These are phyloP conservation scores for Xylaria acuta DNA, from an alignment of 495 filamentous ascomycete genomes.

Conservation along the genomic window DNA sequence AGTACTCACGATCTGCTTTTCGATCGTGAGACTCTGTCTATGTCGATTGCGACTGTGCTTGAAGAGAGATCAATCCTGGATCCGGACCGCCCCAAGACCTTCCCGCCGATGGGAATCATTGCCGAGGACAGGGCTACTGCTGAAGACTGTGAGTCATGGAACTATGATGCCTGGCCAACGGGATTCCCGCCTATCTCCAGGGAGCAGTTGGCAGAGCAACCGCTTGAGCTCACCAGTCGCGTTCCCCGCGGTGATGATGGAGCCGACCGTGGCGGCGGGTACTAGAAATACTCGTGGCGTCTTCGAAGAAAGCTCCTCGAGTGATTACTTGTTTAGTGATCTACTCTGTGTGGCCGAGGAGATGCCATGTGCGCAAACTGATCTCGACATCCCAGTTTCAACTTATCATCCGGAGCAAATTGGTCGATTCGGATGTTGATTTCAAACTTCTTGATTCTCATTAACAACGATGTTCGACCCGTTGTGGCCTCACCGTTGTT, in stretches of 20 bases:
- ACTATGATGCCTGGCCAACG: constrained; percentile 23
- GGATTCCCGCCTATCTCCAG: constrained; percentile 20
- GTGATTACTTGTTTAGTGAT: constrained; percentile 7
- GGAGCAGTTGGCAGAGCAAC: constrained; percentile 18
- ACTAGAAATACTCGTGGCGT: constrained; percentile 10
- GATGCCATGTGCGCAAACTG: not conserved
- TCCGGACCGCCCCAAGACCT: not conserved
- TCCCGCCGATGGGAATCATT: constrained; percentile 34
- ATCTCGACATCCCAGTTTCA: not conserved
- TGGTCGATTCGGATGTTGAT: no score
- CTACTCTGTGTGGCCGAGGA: not conserved
- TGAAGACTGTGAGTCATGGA: constrained; percentile 14
- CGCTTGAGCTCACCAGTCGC: constrained; percentile 16
- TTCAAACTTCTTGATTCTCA: not conserved
- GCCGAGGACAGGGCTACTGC: constrained; percentile 22
- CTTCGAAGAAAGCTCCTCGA: constrained; percentile 13
- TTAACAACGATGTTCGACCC: not conserved
- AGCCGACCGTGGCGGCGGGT: constrained; percentile 15
- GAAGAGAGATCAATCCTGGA: constrained; percentile 28
- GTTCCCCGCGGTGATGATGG: constrained; percentile 23
- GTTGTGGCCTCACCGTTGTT: not conserved
- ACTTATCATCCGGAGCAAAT: not conserved
- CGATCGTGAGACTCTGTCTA: constrained; percentile 34
- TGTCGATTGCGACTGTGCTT: constrained; percentile 32
- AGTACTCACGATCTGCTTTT: constrained; percentile 30